These are phyloP conservation scores for Rhizophagus prolifer DNA, from an alignment of 192 early-diverging fungal species.

Conservation along the genomic window DNA sequence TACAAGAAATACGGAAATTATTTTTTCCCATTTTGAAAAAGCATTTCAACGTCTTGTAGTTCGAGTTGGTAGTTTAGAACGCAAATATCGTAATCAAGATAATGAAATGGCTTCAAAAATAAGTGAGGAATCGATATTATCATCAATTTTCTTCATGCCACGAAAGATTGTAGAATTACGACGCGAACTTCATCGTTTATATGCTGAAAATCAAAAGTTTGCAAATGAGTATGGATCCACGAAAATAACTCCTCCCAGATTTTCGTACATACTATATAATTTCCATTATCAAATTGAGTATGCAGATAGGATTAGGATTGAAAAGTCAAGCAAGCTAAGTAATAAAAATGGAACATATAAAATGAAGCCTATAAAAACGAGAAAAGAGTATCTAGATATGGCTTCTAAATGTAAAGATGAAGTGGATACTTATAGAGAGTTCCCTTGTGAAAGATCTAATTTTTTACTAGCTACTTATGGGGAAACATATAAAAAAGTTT, in stretches of 20 bases:
- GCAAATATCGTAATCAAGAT: neutral
- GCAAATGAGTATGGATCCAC: neutral
- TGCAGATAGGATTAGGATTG: neutral
- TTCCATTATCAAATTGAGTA: neutral
- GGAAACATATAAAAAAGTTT: neutral
- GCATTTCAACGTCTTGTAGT: constrained; percentile 6
- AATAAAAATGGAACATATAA: neutral
- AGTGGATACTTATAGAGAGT: neutral
- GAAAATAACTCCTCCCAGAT: neutral
- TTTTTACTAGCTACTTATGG: neutral
- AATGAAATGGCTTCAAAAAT: neutral
- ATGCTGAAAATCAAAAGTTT: neutral
- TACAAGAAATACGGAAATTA: neutral
- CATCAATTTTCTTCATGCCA: neutral
- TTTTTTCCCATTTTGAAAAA: neutral
- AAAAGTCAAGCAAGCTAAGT: neutral
- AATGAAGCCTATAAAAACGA: neutral
- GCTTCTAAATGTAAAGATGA: neutral
- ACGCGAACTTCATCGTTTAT: neutral
- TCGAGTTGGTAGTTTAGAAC: constrained; percentile 2
- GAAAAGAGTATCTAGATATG: neutral
- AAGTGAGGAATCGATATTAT: neutral
- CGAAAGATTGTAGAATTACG: neutral
- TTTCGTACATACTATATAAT: neutral
- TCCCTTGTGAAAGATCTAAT: neutral